Evolutionary conservation across 1,284 basidiomycete species (phyloP).

Genomic region (Ganoderma lingzhi): DNA sequence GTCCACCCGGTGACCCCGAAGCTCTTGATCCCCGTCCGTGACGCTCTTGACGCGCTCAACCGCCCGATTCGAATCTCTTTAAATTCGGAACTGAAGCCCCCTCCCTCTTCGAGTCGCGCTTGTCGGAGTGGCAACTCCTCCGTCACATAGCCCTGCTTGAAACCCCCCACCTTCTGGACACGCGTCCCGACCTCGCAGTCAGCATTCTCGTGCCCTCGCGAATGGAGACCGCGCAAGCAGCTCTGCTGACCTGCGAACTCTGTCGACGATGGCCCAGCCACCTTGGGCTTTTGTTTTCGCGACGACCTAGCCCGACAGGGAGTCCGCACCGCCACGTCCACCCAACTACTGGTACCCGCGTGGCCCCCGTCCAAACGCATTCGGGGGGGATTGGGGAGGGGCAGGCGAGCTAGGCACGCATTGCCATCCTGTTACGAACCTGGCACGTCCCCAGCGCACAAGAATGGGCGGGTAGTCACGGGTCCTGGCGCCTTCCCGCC

Average conservation of each 20-base stretch:
- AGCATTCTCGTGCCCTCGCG: conserved; percentile 76
- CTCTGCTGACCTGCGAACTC: conserved; percentile 49
- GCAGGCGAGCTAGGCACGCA: too few species aligned
- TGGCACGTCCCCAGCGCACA: too few species aligned
- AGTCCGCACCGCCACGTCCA: too few species aligned
- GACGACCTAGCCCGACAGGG: conserved; percentile 80
- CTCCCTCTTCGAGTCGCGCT: conserved; percentile 85
- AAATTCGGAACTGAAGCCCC: conserved; percentile 96
- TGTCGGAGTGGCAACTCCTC: conserved; percentile 94
- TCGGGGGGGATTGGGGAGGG: too few species aligned
- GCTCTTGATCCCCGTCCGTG: conserved; percentile 86
- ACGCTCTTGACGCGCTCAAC: conserved; percentile 94
- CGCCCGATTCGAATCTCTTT: conserved; percentile 93
- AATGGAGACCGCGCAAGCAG: conserved; percentile 50
- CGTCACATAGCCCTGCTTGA: conserved; percentile 91
- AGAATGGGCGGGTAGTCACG: too few species aligned
- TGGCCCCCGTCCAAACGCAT: too few species aligned
- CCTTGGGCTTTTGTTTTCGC: conserved; percentile 74
- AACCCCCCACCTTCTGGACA: conserved; percentile 89
- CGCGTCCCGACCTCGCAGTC: conserved; percentile 86
- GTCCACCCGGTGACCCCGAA: conserved; percentile 87
- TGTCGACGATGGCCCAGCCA: conserved; percentile 50
- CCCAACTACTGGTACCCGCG: too few species aligned
- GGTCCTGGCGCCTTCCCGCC: too few species aligned
- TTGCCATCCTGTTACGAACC: too few species aligned